Conservation (phyloP, 306 rosid species). For the Calophaca sinica region DNA sequence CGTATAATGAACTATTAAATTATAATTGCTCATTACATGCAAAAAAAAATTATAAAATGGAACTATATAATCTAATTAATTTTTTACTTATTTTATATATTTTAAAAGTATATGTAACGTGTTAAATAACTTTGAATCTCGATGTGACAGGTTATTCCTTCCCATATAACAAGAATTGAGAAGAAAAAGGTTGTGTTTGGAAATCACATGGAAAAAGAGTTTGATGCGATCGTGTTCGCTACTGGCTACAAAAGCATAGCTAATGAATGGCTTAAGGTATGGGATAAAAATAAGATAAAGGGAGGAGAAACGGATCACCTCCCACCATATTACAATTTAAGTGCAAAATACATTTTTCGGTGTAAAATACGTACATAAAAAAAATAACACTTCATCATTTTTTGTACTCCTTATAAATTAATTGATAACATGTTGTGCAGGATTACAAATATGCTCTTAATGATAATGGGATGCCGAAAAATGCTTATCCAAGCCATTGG, state of each 20-base stretch:
- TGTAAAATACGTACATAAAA: too few species aligned
- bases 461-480: constrained; percentile 62
- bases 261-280: constrained; percentile 67
- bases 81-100: too few species aligned
- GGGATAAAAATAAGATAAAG: not conserved
- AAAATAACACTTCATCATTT: too few species aligned
- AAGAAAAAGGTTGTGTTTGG: constrained; percentile 50
- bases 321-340: too few species aligned
- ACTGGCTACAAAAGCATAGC: constrained; percentile 71
- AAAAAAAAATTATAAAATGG: too few species aligned
- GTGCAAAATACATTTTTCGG: too few species aligned
- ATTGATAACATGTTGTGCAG: constrained; percentile 25
- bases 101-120: too few species aligned
- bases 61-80: too few species aligned
- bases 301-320: too few species aligned
- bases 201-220: constrained; percentile 44
- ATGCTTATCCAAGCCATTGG: constrained; percentile 57
- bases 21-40: too few species aligned
- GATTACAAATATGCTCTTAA: constrained; percentile 51
- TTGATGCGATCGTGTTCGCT: constrained; percentile 67
- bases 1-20: too few species aligned
- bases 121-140: not conserved
- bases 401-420: not conserved
- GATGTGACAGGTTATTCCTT: constrained; percentile 55
- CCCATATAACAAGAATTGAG: constrained; percentile 48